A percentile compares a stretch with the other conserved stretches of the same genome.
Evolutionary conservation across 2,329 filamentous ascomycete genomes (phyloP).

Genomic region (Colletotrichum higginsianum): DNA sequence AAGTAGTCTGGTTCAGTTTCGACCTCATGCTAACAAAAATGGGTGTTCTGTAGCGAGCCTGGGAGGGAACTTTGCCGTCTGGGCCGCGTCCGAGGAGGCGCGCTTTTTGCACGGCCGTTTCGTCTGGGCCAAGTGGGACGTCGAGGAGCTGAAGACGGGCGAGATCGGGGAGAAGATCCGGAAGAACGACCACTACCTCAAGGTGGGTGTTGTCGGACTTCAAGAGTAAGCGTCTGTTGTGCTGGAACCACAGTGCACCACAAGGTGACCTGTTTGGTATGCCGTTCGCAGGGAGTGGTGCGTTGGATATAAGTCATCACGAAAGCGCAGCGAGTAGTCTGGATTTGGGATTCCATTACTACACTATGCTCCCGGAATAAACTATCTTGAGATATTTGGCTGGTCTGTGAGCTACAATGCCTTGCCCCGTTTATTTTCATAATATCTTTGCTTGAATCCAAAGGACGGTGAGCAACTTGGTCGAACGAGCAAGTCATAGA

Average conservation of each 20-base stretch:
- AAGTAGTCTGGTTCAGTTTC: not conserved
- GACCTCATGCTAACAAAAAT: not conserved
- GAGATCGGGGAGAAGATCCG: constrained; percentile 36
- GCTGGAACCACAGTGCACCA: not conserved
- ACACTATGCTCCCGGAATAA: no score
- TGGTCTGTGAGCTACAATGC: no score
- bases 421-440: no score
- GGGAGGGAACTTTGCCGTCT: constrained; percentile 52
- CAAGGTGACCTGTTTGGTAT: no score
- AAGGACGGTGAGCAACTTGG: no score
- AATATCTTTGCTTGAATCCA: no score
- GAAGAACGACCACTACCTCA: constrained; percentile 42
- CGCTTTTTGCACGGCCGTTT: constrained; percentile 57
- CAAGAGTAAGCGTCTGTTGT: not conserved
- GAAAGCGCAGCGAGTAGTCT: no score
- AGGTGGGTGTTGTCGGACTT: constrained; percentile 33
- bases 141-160: constrained; percentile 53
- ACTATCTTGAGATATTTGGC: no score
- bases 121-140: constrained; percentile 59
- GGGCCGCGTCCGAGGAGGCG: constrained; percentile 56
- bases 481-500: no score
- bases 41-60: constrained; percentile 3
- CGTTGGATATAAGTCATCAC: no score
- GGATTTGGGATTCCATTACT: no score
- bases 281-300: no score